Base-by-base conservation (phyloP, 768 basidiomycete species). In the Astraeus odoratus region DNA sequence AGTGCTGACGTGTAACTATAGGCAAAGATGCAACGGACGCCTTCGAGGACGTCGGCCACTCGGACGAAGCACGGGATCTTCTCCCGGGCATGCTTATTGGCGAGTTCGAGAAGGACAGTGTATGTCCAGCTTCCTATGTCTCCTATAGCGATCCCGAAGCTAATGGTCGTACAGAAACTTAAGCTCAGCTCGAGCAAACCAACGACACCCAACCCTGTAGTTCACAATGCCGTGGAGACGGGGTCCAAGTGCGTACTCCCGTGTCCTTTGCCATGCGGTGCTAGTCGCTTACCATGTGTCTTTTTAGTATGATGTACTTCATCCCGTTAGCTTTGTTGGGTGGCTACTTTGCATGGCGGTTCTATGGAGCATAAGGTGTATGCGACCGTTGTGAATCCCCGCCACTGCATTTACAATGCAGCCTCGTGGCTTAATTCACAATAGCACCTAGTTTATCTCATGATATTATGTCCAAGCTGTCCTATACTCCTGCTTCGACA, bases 41-140 rank as follows among this genome's bases (percentile, higher is more conserved):
- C 5, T 99, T 99, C 59, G 95, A 98, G 70, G 96, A 99, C 64
- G 95, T 99, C 24, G 96, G 96, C 24, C 96, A 98, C 76, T 97
- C 94, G 1, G 95, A 98, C 56, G 96, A 99, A 69, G 96, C 96
- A 20, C 83, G 96, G 42, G 84, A 74, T 10, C 76, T 94, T 47
- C 75, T 98, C 42, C 78, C 78, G 15, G 81, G 66, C 52, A 79
- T 96, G 76, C 68, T 80, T 33, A 73, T 96, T 42, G 94, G 94
- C 43, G 78, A 86, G 1, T 89, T 94, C 54, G 86, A 88, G 60
- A 72, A 83, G 55, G 73, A 69, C 55, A 73, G 72, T 39, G 85
- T 86, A 61, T 64, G 79, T 70, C 8, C 29, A n/a, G 13, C 25
- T 33, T 45, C n/a, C n/a, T n/a, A n/a, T n/a, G n/a, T 50, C 43